Evolutionary conservation across 495 filamentous ascomycete species (phyloP).

Genomic region (Xylaria acuta): DNA sequence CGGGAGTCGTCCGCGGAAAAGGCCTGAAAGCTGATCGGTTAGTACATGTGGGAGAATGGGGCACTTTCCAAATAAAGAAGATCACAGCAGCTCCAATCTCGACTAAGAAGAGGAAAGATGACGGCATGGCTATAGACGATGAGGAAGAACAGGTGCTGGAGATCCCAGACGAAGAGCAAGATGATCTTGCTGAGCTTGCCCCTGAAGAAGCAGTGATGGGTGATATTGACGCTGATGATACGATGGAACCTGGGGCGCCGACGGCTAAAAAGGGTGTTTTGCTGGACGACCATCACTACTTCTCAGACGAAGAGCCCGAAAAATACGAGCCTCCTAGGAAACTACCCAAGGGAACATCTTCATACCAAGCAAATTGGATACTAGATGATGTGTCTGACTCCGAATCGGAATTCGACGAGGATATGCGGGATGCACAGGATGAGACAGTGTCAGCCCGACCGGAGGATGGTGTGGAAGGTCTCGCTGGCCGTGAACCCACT

Average conservation of each 20-base stretch:
- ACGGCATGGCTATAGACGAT: conserved; percentile 74
- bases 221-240: conserved; percentile 60
- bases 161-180: conserved; percentile 73
- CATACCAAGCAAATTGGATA: conserved; percentile 94
- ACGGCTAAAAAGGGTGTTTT: conserved; percentile 75
- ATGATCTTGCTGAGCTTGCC: conserved; percentile 81
- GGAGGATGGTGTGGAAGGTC: conserved; percentile 80
- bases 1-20: conserved; percentile 84
- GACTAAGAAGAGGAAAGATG: conserved; percentile 61
- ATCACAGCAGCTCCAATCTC: conserved; percentile 74
- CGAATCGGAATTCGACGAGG: conserved; percentile 78
- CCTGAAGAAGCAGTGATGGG: conserved; percentile 80
- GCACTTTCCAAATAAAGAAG: conserved; percentile 91
- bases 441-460: conserved; percentile 61
- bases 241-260: conserved; percentile 52
- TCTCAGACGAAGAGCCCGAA: conserved; percentile 82
- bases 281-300: conserved; percentile 97
- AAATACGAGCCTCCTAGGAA: conserved; percentile 64
- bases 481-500: conserved; percentile 70
- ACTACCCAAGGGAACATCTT: conserved; percentile 88
- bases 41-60: conserved; percentile 92
- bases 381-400: conserved; percentile 82
- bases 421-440: conserved; percentile 67
- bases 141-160: conserved; percentile 64
- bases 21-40: conserved; percentile 88